Base-by-base conservation (phyloP, 164 flowering plant genomes). In the Stephania japonica region DNA sequence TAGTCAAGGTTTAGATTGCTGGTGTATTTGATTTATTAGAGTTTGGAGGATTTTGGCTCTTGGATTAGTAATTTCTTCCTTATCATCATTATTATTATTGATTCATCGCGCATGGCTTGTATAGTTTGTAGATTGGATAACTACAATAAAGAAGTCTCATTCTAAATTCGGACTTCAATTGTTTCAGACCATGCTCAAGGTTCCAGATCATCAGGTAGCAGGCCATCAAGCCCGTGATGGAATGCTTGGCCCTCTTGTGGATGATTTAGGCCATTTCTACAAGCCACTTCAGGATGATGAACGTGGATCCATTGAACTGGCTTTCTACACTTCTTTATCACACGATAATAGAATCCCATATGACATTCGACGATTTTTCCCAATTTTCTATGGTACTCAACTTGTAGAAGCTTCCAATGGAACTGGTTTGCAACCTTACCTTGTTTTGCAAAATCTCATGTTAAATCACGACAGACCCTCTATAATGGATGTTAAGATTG, bases 121-220 rank as follows among this genome's bases (percentile, higher is more conserved):
- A 2, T 32, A 32, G 38, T 32, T 32, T 32, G 38, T 32, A 32
- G 53, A 47, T 47, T 47, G 53, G 16, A 47, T 47, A 47, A 14
- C 11, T 11, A 9, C 12, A 11, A 16, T 47, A 9, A 47, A 47
- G 13, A 47, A 47, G 12, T 47, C 53, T 47, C 53, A 47, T 47
- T 11, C 12, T 47, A 11, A 16, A 13, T 47, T 47, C 53, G 4
- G 53, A 16, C 16, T 47, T 4, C n/a, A 47, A 47, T 47, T 9
- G 12, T 44, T 47, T 47, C 53, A 47, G 62, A 6, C 62, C 61
- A 90, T 87, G 92, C 80, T 92, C 42, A 92, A 88, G 84, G 80
- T 78, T 65, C 97, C 98, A 32, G 87, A 85, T 61, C 90, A 92
- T 80, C 99, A 94, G 72, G 98, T 94, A 68, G 98, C 95, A 9